Base-by-base conservation (phyloP, 1,139 yeast genomes). In the Saccharomyces hybrid region DNA sequence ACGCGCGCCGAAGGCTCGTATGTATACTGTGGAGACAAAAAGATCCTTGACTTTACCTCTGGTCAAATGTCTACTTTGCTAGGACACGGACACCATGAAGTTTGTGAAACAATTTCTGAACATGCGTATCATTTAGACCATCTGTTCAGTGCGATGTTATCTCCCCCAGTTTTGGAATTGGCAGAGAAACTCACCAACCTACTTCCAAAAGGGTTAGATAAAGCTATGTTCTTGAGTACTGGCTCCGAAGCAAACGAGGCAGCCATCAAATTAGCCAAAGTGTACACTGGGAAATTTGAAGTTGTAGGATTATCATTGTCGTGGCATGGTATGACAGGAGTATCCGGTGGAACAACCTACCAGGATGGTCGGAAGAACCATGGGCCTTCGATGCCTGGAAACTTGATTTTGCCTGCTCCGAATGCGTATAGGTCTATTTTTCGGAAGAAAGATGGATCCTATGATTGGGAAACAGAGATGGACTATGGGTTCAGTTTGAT, bases 251-350 rank as follows among this genome's bases (percentile, higher is more conserved):
- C 61, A 12, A 64, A 64, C 47, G 66, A 64, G 52, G 63, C 59
- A 51, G 64, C 68, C 9, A 62, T 65, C 31, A 64, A 65, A 49
- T 56, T 65, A 27, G 68, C 67, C 11, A 65, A 65, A 52, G 53
- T 56, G 7, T 58, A 47, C 48, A 64, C 68, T 6, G 66, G 65
- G 6, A 64, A 62, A 50, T 62, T 57, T 50, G 69, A 65, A 54
- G 55, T 64, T 32, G 68, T 64, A n/a, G 68, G 66, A 9, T 55
- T 65, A 31, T 63, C 66, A 4, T 54, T 63, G 26, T 64, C 68
- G 16, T 65, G 68, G 68, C 68, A 65, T 51, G 68, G 68, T 27
- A 65, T 64, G 68, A 64, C 68, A 1, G 68, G 66, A 14, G 60
- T 63, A 34, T 64, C 69, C 1, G 58, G 53, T 46, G 60, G 64